A percentile compares a stretch with the other conserved stretches of the same genome.
Conservation (phyloP, 1,139 yeast genomes). For the Hemisphaericaspora xylanilytica region DNA sequence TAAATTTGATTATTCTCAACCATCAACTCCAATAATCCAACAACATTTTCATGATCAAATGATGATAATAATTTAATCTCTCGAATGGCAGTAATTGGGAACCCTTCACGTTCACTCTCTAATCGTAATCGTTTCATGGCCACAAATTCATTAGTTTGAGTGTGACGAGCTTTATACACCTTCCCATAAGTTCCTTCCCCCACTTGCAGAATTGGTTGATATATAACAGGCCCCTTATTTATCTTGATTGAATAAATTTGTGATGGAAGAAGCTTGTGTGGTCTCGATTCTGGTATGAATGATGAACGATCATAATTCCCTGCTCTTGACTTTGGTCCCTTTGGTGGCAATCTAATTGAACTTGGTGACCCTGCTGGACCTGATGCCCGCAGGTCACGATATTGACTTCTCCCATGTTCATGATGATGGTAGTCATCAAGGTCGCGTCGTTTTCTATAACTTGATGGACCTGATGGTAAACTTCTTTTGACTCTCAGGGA, state of each 20-base stretch:
- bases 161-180: conserved; percentile 59
- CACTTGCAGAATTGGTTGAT: conserved; percentile 43
- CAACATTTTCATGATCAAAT: conserved; percentile 79
- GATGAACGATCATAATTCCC: conserved; percentile 1
- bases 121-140: conserved; percentile 83
- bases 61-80: conserved; percentile 86
- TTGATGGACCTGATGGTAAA: no score
- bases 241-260: conserved; percentile 36
- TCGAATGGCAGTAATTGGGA: conserved; percentile 92
- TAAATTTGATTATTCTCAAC: conserved; percentile 74
- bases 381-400: neutral
- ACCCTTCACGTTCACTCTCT: conserved; percentile 89
- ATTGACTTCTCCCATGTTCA: neutral
- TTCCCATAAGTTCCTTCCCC: conserved; percentile 55
- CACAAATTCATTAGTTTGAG: conserved; percentile 65
- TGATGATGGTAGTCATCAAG: conserved; percentile 4
- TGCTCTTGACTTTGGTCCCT: conserved; percentile 15
- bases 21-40: conserved; percentile 86
- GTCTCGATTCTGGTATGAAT: conserved; percentile 1
- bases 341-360: conserved; percentile 13
- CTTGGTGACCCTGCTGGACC: neutral
- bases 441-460: conserved; percentile 15
- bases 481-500: no score
- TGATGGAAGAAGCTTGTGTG: conserved; percentile 6
- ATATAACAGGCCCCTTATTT: conserved; percentile 27